Evolutionary conservation across 352 stramenopile species (phyloP).

Genomic region (Globisporangium cederbergense): DNA sequence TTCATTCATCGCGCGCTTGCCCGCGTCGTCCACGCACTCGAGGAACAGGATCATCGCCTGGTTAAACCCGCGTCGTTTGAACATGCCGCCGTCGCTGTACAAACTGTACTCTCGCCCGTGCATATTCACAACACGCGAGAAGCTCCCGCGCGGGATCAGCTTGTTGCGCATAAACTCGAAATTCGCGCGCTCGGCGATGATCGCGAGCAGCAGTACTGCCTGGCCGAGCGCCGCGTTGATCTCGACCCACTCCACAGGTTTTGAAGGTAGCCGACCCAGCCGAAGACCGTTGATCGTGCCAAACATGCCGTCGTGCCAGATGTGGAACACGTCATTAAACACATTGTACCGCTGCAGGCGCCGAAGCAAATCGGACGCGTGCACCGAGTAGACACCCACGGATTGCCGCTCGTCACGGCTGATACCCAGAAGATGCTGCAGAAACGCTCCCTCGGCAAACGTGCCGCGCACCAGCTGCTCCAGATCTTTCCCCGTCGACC

Average conservation of each 20-base stretch:
- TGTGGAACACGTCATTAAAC: constrained; percentile 90
- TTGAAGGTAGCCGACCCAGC: constrained; percentile 73
- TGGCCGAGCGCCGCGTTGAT: constrained; percentile 89
- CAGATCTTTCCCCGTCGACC: constrained; percentile 67
- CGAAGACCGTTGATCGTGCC: constrained; percentile 88
- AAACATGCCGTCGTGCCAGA: constrained; percentile 89
- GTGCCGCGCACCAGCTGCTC: constrained; percentile 69
- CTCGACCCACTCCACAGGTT: constrained; percentile 87
- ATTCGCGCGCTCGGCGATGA: constrained; percentile 75
- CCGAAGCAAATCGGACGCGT: constrained; percentile 78
- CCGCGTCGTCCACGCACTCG: constrained; percentile 85
- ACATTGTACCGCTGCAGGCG: constrained; percentile 85
- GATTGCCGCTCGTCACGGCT: constrained; percentile 76
- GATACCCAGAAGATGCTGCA: constrained; percentile 71
- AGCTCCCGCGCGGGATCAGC: constrained; percentile 81
- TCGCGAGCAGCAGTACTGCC: constrained; percentile 78
- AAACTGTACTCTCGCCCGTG: constrained; percentile 83
- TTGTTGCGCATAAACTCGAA: constrained; percentile 84
- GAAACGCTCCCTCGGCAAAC: constrained; percentile 67
- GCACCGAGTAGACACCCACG: constrained; percentile 69
- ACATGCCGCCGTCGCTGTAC: constrained; percentile 82
- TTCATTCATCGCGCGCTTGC: constrained; percentile 82
- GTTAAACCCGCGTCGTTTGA: constrained; percentile 89
- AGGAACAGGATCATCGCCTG: constrained; percentile 89
- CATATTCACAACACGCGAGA: constrained; percentile 81